Evolutionary conservation across 1,284 basidiomycete species (phyloP).

Genomic region (Abortiporus biennis): DNA sequence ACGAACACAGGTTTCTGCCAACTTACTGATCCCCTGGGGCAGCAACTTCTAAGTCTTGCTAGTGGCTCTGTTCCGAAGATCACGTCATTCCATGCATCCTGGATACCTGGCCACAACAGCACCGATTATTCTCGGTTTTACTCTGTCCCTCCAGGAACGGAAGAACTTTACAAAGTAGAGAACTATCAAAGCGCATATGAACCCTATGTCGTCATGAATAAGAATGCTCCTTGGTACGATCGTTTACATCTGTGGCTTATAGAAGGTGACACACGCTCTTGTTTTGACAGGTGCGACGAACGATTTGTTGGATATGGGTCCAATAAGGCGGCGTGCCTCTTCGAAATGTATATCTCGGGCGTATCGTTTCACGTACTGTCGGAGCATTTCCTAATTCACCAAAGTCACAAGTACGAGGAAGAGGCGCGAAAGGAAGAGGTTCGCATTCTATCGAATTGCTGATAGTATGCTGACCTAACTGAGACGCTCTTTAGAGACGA

Average conservation of each 20-base stretch:
- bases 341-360: constrained; percentile 59
- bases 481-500: constrained; percentile 41
- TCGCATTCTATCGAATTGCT: constrained; percentile 5
- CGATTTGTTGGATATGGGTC: constrained; percentile 84
- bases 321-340: constrained; percentile 64
- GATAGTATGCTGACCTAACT: not conserved
- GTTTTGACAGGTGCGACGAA: constrained; percentile 67
- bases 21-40: not conserved
- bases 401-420: constrained; percentile 79
- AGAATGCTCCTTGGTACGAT: constrained; percentile 63
- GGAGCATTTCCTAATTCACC: constrained; percentile 84
- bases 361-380: constrained; percentile 75
- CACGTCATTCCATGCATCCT: constrained; percentile 70
- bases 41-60: constrained; percentile 11
- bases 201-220: constrained; percentile 77
- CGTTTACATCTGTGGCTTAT: constrained; percentile 5
- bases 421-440: constrained; percentile 63
- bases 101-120: constrained; percentile 74
- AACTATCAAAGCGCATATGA: constrained; percentile 79
- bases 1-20: not conserved
- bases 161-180: constrained; percentile 68
- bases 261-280: constrained; percentile 17
- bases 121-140: constrained; percentile 74
- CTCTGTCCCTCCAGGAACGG: constrained; percentile 39
- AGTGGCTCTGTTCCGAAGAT: constrained; percentile 33